Evolutionary conservation across 2,329 filamentous ascomycete species (phyloP), one percentile per base, ranked within the genome.

Genomic region (Mycosphaerella sp.): DNA sequence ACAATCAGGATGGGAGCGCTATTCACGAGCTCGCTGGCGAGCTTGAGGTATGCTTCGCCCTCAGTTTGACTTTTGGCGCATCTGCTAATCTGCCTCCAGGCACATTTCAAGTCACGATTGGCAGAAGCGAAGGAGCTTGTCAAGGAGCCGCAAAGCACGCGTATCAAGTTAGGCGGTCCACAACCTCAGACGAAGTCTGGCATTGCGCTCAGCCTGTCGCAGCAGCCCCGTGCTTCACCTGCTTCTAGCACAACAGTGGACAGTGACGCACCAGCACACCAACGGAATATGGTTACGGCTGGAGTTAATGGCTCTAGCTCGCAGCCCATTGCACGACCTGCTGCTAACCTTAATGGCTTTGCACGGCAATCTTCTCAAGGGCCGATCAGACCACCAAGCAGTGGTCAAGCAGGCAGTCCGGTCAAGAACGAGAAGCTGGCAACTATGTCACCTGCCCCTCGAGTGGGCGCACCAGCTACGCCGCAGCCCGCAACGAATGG

Each of bases 1-100:
- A 92, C 75, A 96, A 96, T 62, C 89, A 95, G 69, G 90, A 95
- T 66, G 87, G 86, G 3, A 95, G 91, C 65, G 86, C 89, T 12
- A 91, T 95, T 48, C 89, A 84, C 59, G 77, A 81, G 21, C 76
- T 93, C 57, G 89, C 89, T 0, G 81, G 84, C 46, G 84, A 93
- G 56, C 80, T 96, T 6, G 85, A 95, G 81, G 88, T 89, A 74
- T 49, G 71, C 62, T 42, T 34, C 12, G 2, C 31, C 17, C n/a
- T 6, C 7, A 42, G n/a, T n/a, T 14, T 6, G 36, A 45, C 9
- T n/a, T n/a, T 42, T 21, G n/a, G 43, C 43, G 17, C 9, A 21
- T 23, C 41, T 48, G 53, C 56, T 63, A 34, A 62, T 32, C n/a
- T 34, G 10, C 26, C 6, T 29, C 5, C 59, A 92, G 86, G 76